A percentile compares a stretch with the other conserved stretches of the same genome.
Conservation (phyloP, 176 grass and related monocot genomes). For the Oryza glumipatula region DNA sequence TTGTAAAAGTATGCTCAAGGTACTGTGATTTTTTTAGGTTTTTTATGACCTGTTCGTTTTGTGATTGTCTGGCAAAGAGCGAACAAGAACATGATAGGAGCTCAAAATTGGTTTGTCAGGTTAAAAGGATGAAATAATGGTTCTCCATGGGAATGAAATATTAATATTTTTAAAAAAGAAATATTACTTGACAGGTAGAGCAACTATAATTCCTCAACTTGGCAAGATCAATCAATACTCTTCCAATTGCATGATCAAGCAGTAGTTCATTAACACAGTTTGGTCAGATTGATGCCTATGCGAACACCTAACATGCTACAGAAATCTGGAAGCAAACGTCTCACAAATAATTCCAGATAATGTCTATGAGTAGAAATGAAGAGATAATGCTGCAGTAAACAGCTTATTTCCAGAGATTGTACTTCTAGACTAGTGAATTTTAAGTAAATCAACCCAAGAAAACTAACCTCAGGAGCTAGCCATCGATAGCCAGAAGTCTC, state of each 20-base stretch:
- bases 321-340: constrained; percentile 3
- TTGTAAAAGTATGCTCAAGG: neutral
- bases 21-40: neutral
- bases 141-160: neutral
- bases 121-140: neutral
- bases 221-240: neutral
- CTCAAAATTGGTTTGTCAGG: constrained; percentile 1
- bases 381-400: constrained; percentile 1
- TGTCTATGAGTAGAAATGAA: constrained; percentile 14
- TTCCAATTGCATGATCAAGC: neutral
- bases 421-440: neutral
- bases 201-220: neutral
- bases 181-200: neutral
- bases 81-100: neutral
- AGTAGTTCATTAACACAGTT: neutral
- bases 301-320: neutral
- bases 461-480: constrained; percentile 97
- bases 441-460: constrained; percentile 18
- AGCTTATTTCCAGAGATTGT: constrained; percentile 34
- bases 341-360: constrained; percentile 18
- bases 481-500: constrained; percentile 94
- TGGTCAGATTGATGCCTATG: neutral
- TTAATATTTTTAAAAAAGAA: neutral
- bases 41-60: neutral
- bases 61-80: neutral